A percentile compares a stretch with the other conserved stretches of the same genome.
phyloP scores from a whole-genome alignment of 768 basidiomycete species.

The Suillus clintonianus region DNA sequence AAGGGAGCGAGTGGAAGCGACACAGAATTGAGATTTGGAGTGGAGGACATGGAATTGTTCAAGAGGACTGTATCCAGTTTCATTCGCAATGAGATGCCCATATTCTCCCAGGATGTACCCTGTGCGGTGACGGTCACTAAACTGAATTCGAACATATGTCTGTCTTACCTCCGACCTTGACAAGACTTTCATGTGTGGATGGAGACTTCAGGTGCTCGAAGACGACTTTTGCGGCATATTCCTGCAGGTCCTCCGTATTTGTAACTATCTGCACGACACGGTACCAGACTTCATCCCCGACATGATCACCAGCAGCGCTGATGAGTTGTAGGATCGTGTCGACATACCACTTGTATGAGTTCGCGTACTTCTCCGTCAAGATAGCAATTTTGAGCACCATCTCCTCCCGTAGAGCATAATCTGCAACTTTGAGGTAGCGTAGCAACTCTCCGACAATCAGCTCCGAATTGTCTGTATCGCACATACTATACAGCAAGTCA shows the following conservation, averaged over 20 bases:
- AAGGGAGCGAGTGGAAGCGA: slow-evolving; percentile 87
- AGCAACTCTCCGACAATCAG: slow-evolving; percentile 94
- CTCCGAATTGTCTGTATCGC: slow-evolving; percentile 96
- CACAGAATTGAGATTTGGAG: slow-evolving; percentile 92
- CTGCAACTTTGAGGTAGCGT: slow-evolving; percentile 92
- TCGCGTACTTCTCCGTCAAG: slow-evolving; percentile 97
- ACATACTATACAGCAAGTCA: slow-evolving; percentile 98
- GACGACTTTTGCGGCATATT: slow-evolving; percentile 91
- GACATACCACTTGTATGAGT: slow-evolving; percentile 98
- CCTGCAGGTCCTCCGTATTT: slow-evolving; percentile 96
- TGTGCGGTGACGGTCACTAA: slow-evolving; percentile 32
- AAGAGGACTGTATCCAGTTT: slow-evolving; percentile 86
- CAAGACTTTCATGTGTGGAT: slow-evolving; percentile 87
- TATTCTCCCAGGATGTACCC: slow-evolving; percentile 98
- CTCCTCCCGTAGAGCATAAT: slow-evolving; percentile 95
- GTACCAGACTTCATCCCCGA: slow-evolving; percentile 99
- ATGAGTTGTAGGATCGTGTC: slow-evolving; percentile 97
- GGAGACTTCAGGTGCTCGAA: slow-evolving; percentile 88
- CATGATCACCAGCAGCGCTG: slow-evolving; percentile 95
- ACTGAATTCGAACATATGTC: background rate
- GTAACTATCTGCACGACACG: slow-evolving; percentile 98
- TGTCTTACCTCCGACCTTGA: slow-evolving; percentile 88
- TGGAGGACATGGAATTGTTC: slow-evolving; percentile 95
- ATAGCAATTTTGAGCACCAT: slow-evolving; percentile 99
- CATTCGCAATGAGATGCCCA: slow-evolving; percentile 96